Conservation (phyloP, 177 flowering plant species). For the Vitis hybrid region DNA sequence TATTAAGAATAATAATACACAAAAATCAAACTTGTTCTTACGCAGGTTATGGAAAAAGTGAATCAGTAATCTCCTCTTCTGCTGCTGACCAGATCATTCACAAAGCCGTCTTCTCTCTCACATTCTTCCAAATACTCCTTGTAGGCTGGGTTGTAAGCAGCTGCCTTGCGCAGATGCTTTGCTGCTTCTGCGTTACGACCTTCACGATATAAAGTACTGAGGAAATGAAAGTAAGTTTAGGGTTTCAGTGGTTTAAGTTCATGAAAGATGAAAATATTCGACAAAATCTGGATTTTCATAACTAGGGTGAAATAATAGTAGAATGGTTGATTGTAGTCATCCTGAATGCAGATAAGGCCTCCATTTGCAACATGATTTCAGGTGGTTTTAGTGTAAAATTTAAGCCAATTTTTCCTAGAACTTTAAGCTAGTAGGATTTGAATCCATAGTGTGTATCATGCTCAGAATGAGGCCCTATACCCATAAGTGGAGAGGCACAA, state of each 20-base stretch:
- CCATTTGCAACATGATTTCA: no score
- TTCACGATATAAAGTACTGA: slow-evolving; percentile 53
- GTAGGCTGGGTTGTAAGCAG: slow-evolving; percentile 52
- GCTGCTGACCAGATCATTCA: slow-evolving; percentile 39
- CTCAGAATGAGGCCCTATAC: no score
- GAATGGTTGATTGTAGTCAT: no score
- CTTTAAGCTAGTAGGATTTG: no score
- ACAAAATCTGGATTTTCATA: background rate
- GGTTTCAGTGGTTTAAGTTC: background rate
- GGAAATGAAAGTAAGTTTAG: slow-evolving; percentile 2
- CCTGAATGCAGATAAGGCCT: no score
- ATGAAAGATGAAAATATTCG: background rate
- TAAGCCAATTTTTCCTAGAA: no score
- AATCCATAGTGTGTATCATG: no score
- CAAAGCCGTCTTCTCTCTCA: slow-evolving; percentile 36
- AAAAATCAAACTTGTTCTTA: background rate
- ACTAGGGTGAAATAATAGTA: no score
- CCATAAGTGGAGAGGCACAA: no score
- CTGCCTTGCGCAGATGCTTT: slow-evolving; percentile 48
- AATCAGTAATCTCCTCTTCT: slow-evolving; percentile 42
- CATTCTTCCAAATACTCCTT: slow-evolving; percentile 39
- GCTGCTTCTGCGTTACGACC: slow-evolving; percentile 64
- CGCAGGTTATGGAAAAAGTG: background rate
- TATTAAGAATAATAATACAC: no score
- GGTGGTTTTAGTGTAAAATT: no score